phyloP scores from a whole-genome alignment of 176 grass and related monocot species.

The Dendrocalamus sinicus region DNA sequence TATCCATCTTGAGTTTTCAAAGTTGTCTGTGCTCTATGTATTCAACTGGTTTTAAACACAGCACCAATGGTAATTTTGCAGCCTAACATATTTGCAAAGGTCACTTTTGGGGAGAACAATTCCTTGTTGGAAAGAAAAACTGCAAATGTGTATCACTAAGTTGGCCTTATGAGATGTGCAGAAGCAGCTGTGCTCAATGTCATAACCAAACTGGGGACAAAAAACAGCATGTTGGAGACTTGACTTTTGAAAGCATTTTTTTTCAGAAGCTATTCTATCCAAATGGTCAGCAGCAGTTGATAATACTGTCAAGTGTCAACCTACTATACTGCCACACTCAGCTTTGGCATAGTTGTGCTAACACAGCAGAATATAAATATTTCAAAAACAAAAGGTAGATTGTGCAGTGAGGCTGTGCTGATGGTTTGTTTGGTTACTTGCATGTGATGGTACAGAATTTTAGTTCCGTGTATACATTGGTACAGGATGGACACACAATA shows the following conservation, averaged over 20 bases:
- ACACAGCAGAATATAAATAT: constrained; percentile 1
- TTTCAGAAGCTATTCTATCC: not conserved
- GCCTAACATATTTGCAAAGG: not conserved
- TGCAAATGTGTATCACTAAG: not conserved
- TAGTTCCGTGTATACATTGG: not conserved
- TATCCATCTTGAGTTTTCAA: constrained; percentile 2
- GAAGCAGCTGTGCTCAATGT: not conserved
- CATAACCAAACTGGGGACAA: not conserved
- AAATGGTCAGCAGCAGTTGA: not conserved
- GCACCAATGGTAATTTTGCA: not conserved
- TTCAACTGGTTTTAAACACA: constrained; percentile 7
- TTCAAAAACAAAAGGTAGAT: not conserved
- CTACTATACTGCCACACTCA: not conserved
- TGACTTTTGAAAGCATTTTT: not conserved
- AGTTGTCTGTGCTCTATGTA: constrained; percentile 2
- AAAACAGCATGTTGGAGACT: not conserved
- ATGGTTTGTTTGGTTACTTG: constrained; percentile 23
- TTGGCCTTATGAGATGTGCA: not conserved
- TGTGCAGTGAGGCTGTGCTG: not conserved
- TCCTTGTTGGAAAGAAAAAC: constrained; percentile 22
- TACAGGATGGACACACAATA: not conserved
- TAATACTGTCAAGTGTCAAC: not conserved
- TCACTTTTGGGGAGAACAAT: not conserved
- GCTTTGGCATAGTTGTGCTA: constrained; percentile 11
- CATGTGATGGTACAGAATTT: not conserved